Conservation (phyloP, 495 filamentous ascomycete genomes). For the Chlorociboria aeruginascens region DNA sequence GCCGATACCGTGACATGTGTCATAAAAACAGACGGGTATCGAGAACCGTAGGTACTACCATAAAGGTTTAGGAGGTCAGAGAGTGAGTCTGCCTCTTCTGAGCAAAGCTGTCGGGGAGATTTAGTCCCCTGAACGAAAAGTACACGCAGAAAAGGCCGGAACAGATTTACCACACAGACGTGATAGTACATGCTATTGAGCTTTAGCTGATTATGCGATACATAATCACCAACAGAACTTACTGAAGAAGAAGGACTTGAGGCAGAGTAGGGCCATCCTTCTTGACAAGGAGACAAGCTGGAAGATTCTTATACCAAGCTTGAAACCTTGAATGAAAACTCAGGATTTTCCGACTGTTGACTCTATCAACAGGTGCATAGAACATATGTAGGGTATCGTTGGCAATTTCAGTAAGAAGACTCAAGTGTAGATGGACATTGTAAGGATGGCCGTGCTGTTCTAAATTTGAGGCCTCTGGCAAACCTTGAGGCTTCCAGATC, state of each 20-base stretch:
- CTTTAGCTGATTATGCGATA: no score
- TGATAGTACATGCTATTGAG: conserved; percentile 24
- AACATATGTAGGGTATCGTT: conserved; percentile 33
- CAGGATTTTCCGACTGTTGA: conserved; percentile 29
- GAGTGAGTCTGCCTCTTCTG: conserved; percentile 19
- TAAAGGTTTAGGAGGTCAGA: conserved; percentile 20
- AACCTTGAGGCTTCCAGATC: conserved; percentile 23
- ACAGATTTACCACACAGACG: conserved; percentile 24
- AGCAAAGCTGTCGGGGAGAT: conserved; percentile 23
- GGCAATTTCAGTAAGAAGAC: conserved; percentile 28
- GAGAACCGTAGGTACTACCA: conserved; percentile 20
- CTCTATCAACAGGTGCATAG: conserved; percentile 31
- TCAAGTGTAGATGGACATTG: conserved; percentile 23
- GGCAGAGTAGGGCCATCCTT: conserved; percentile 18
- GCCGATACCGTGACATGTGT: conserved; percentile 23
- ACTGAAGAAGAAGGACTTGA: conserved; percentile 30
- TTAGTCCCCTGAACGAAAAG: conserved; percentile 16
- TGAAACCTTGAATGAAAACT: conserved; percentile 26
- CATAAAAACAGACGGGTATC: conserved; percentile 16
- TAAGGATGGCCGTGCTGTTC: conserved; percentile 12
- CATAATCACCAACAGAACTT: conserved; percentile 10
- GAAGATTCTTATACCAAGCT: conserved; percentile 30
- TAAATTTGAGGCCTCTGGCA: background rate
- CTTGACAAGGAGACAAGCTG: conserved; percentile 21
- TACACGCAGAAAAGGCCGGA: conserved; percentile 26